Conservation (phyloP, 306 rosid species). For the Lathyrus sativus region DNA sequence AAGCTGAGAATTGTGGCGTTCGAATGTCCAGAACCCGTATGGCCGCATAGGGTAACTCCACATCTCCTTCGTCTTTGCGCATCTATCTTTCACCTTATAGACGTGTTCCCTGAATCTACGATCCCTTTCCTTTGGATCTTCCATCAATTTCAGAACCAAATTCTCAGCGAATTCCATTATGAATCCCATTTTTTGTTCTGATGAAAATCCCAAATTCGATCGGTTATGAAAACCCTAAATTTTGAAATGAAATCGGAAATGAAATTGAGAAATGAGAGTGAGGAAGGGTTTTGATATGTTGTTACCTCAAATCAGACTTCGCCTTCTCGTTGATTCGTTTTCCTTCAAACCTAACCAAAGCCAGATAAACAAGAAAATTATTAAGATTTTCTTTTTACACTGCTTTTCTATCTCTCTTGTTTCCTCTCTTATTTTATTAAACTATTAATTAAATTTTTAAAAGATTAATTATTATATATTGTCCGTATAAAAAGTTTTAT, state of each 20-base stretch:
- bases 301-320: conserved; percentile 18
- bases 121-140: conserved; percentile 93
- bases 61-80: conserved; percentile 88
- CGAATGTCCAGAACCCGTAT: conserved; percentile 95
- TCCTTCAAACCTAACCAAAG: not conserved
- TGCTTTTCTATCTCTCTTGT: too few species aligned
- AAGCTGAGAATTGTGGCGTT: conserved; percentile 91
- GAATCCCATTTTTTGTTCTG: conserved; percentile 64
- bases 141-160: conserved; percentile 79
- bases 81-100: conserved; percentile 47
- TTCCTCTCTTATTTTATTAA: too few species aligned
- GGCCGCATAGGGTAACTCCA: conserved; percentile 84
- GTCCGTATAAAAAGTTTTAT: too few species aligned
- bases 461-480: too few species aligned
- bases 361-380: not conserved
- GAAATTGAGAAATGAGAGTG: not conserved
- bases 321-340: not conserved
- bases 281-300: not conserved
- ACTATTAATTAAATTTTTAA: too few species aligned
- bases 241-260: not conserved
- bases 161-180: conserved; percentile 93
- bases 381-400: not conserved
- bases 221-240: conserved; percentile 19
- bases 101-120: conserved; percentile 75
- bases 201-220: conserved; percentile 20